These are phyloP conservation scores for Glaciozyma antarctica DNA, from an alignment of 768 basidiomycete species.

Conservation along the genomic window DNA sequence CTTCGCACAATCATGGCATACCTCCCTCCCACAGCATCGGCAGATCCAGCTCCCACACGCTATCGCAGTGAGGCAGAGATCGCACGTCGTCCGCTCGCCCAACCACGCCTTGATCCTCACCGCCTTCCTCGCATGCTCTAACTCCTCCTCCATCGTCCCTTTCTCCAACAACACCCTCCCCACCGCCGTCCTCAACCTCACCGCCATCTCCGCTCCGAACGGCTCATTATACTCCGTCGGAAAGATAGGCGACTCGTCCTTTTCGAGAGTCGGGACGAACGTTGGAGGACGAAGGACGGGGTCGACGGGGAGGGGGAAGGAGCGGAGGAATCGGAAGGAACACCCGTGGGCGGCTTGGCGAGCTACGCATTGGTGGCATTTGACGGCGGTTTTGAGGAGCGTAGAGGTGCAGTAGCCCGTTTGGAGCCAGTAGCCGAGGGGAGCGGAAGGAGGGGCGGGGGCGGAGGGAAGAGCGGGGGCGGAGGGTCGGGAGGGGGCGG, in stretches of 20 bases:
- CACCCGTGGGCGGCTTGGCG: neutral
- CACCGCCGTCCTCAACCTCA: neutral
- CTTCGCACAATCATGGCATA: neutral
- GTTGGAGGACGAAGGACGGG: neutral
- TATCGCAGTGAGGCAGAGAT: neutral
- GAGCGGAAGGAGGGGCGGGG: too few relatives aligned
- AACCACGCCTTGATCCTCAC: neutral
- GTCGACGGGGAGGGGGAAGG: neutral
- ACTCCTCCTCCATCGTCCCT: conserved; percentile 29
- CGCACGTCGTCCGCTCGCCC: neutral
- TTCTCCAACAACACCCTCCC: conserved; percentile 33
- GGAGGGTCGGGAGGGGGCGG: neutral
- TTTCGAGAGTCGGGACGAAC: neutral
- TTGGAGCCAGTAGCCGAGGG: neutral
- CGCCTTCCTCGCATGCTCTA: neutral
- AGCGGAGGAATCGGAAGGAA: conserved; percentile 7
- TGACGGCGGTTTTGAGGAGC: neutral
- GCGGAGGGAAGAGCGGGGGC: too few relatives aligned
- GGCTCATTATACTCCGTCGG: conserved; percentile 8
- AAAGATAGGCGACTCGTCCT: neutral
- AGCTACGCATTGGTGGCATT: conserved; percentile 8
- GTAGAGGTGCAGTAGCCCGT: neutral
- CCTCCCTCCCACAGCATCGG: neutral
- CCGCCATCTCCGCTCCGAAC: neutral
- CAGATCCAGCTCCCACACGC: neutral